Percentiles rank a stretch among this genome's conserved stretches.
Evolutionary conservation across 768 basidiomycete genomes (phyloP).

Genomic region (Gloeostereum incarnatum): DNA sequence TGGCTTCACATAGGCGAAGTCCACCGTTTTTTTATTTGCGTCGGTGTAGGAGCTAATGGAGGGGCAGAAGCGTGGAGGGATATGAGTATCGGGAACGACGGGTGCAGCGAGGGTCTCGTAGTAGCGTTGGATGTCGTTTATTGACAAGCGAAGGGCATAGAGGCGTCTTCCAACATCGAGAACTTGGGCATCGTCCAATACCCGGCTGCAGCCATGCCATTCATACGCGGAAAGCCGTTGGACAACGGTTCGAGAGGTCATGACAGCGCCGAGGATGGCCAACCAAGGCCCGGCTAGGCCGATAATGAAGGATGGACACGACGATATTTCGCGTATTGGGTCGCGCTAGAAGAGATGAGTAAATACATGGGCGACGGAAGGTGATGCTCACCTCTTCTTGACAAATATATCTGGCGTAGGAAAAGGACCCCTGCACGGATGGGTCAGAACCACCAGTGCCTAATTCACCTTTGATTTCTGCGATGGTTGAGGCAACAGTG

Average conservation of each 20-base stretch:
- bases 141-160: slow-evolving; percentile 14
- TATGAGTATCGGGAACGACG: neutral
- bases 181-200: slow-evolving; percentile 12
- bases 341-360: slow-evolving; percentile 8
- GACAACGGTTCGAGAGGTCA: slow-evolving; percentile 15
- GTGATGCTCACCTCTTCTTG: slow-evolving; percentile 4
- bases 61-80: slow-evolving; percentile 15
- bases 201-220: slow-evolving; percentile 16
- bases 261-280: slow-evolving; percentile 20
- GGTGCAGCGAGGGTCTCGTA: slow-evolving; percentile 11
- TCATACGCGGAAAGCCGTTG: slow-evolving; percentile 24
- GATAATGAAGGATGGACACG: slow-evolving; percentile 23
- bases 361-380: neutral
- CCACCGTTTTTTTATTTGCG: neutral
- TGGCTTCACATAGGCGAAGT: slow-evolving; percentile 13
- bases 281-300: slow-evolving; percentile 22
- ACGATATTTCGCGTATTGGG: slow-evolving; percentile 9
- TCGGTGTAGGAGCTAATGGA: slow-evolving; percentile 9
- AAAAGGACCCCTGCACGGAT: slow-evolving; percentile 14
- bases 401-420: slow-evolving; percentile 7
- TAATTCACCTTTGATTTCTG: slow-evolving; percentile 10
- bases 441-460: slow-evolving; percentile 13
- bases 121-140: slow-evolving; percentile 9
- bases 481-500: neutral
- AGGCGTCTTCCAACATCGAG: slow-evolving; percentile 13